A percentile compares a stretch with the other conserved stretches of the same genome.
Conservation (phyloP, 306 rosid genomes). For the Gastrolobium bilobum region DNA sequence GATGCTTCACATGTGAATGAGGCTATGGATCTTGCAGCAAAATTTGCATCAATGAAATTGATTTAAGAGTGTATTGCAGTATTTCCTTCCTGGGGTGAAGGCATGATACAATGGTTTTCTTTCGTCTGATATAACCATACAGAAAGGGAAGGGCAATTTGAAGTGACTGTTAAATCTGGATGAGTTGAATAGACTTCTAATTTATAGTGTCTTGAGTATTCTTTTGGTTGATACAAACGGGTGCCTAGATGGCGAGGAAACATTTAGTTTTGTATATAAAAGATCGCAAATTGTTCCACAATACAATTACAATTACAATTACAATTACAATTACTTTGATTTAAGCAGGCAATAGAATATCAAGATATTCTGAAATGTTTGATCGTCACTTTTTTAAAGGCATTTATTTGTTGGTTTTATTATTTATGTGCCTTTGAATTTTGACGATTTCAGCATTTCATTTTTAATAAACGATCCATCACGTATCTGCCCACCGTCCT, state of each 20-base stretch:
- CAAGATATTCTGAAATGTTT: neutral
- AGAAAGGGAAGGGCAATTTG: conserved; percentile 6
- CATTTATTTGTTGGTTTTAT: neutral
- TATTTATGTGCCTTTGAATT: neutral
- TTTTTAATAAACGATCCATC: neutral
- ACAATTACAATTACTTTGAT: conserved; percentile 13
- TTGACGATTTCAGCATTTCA: neutral
- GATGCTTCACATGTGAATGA: conserved; percentile 79
- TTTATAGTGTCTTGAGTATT: neutral
- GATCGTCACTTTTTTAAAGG: neutral
- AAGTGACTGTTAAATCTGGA: conserved; percentile 30
- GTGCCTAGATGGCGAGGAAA: neutral
- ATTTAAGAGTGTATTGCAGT: conserved; percentile 49
- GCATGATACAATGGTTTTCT: neutral
- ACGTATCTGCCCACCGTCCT: too few relatives aligned
- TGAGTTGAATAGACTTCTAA: conserved; percentile 14
- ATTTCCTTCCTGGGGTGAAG: conserved; percentile 30
- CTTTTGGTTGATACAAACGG: conserved; percentile 5
- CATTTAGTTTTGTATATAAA: neutral
- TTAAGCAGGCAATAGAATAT: neutral
- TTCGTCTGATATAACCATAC: neutral
- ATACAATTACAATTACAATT: conserved; percentile 6
- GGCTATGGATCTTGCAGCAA: conserved; percentile 77
- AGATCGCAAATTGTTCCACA: conserved; percentile 29
- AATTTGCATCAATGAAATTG: conserved; percentile 79